Conservation (phyloP, 1,284 basidiomycete species). For the Hemileia vastatrix region DNA sequence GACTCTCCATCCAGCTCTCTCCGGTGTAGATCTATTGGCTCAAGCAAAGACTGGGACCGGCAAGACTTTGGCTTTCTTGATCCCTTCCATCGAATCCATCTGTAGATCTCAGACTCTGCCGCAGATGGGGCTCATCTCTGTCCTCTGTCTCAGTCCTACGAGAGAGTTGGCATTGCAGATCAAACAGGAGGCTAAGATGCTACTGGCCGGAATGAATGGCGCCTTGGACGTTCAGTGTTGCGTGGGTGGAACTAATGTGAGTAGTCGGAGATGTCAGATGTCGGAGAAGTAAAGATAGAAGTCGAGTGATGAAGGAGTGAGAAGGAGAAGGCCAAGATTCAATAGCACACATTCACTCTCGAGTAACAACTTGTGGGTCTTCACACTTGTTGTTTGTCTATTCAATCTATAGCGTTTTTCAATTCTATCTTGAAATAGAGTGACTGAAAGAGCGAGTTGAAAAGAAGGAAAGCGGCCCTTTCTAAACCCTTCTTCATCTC, state of each 20-base stretch:
- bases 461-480: not conserved
- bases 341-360: no score
- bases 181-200: constrained; percentile 36
- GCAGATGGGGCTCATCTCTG: constrained; percentile 34
- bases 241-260: constrained; percentile 49
- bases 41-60: constrained; percentile 85
- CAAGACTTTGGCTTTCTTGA: constrained; percentile 81
- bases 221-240: constrained; percentile 45
- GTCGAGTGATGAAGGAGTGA: no score
- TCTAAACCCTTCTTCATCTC: not conserved
- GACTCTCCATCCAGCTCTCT: constrained; percentile 35
- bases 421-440: no score
- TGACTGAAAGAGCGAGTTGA: no score
- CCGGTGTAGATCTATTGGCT: no score
- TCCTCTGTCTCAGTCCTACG: constrained; percentile 48
- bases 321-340: no score
- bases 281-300: not conserved
- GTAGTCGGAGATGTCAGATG: no score
- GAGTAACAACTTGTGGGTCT: no score
- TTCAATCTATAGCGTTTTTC: no score
- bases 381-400: no score
- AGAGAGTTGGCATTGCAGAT: constrained; percentile 49
- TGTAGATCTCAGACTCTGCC: constrained; percentile 31
- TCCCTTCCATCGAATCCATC: constrained; percentile 66
- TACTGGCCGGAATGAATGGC: constrained; percentile 27